Evolutionary conservation across 2,329 filamentous ascomycete genomes (phyloP).

Genomic region (Xylaria sp.): DNA sequence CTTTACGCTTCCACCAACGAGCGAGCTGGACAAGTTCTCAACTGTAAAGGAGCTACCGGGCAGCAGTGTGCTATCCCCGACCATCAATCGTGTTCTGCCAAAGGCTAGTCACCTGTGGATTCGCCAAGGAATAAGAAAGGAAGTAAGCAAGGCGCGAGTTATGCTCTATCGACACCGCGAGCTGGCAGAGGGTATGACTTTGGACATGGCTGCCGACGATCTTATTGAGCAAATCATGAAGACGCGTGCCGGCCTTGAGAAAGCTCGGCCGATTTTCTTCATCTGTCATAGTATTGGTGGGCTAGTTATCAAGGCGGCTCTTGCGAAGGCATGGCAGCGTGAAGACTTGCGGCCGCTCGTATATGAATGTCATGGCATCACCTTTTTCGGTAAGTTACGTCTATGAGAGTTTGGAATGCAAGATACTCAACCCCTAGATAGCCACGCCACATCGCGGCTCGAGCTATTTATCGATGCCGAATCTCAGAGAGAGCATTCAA

Average conservation of each 20-base stretch:
- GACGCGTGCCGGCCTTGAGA: constrained; percentile 49
- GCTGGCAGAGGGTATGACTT: constrained; percentile 54
- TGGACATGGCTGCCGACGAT: constrained; percentile 59
- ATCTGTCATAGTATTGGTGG: constrained; percentile 71
- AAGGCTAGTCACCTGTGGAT: constrained; percentile 61
- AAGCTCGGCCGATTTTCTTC: constrained; percentile 66
- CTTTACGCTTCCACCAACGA: constrained; percentile 53
- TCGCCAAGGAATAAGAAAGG: constrained; percentile 62
- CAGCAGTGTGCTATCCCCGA: constrained; percentile 49
- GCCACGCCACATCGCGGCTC: constrained; percentile 72
- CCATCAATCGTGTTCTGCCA: constrained; percentile 49
- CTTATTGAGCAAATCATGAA: constrained; percentile 57
- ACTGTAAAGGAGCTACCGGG: constrained; percentile 50
- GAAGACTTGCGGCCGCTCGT: constrained; percentile 58
- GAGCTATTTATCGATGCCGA: constrained; percentile 69
- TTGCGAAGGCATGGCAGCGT: constrained; percentile 59
- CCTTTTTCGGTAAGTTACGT: constrained; percentile 64
- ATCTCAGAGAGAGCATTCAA: constrained; percentile 66
- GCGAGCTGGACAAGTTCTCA: constrained; percentile 43
- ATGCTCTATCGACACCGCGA: constrained; percentile 64
- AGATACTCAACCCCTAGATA: constrained; percentile 45
- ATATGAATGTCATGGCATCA: constrained; percentile 69
- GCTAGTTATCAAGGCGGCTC: constrained; percentile 67
- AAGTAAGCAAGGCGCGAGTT: constrained; percentile 61
- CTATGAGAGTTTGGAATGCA: background rate